Base-by-base conservation (phyloP, 768 basidiomycete genomes). In the Boletus edulis region DNA sequence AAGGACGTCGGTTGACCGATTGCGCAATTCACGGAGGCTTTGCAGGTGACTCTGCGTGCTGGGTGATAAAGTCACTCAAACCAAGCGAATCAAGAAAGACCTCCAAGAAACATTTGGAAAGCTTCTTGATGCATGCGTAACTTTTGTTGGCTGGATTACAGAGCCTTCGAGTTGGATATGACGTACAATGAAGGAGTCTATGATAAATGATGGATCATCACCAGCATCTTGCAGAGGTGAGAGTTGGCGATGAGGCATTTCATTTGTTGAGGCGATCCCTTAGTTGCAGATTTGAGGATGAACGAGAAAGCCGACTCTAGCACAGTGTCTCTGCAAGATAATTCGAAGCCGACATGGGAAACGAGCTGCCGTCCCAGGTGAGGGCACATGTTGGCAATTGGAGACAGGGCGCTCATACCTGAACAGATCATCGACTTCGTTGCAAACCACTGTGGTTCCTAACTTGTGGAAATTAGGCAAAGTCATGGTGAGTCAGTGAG, bases 51-150 rank as follows among this genome's bases (percentile, higher is more conserved):
- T 93, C 38, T 82, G 82, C n/a, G 79, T 87, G 1, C 68, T 96
- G 18, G 85, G 89, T 0, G 91, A 91, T 58, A 93, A 94, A 67
- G 74, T 95, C 34, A 83, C 86, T 2, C 92, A 94, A 64, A 98
- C 94, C 0, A 81, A 85, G 22, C 81, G 91, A 38, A 73, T 95
- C 51, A 84, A 91, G 24, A 91, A 93, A 66, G 97, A 99, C 53
- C 75, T 98, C 11, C 94, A 96, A 84, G 96, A 98, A 59, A 86
- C 81, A 5, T 97, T 89, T 64, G 81, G 83, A 34, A 95, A 91
- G 69, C 79, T 98, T 1, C 78, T 94, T 11, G 96, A 98, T 61
- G 75, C 85, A 8, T 89, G 86, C 49, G 80, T 94, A 11, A 70
- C 82, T 1, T 85, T 89, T 54, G 83, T 87, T 11, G 88, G 88